Evolutionary conservation across 1,139 yeast genomes (phyloP).

Genomic region (Saccharomycopsis hybrid): DNA sequence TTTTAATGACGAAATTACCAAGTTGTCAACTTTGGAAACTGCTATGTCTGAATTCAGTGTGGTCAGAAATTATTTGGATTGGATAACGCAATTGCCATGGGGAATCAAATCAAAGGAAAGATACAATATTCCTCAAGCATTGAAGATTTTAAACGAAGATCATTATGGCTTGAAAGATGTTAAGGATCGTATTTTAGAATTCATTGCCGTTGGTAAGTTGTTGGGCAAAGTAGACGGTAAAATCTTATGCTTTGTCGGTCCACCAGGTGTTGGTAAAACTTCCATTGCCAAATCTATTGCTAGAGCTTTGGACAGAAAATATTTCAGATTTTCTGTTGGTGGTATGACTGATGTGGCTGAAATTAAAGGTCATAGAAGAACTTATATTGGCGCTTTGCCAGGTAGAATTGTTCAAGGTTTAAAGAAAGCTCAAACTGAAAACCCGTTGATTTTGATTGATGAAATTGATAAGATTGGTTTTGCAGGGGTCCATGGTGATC

Average conservation of each 20-base stretch:
- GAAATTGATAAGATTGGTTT: slow-evolving; percentile 85
- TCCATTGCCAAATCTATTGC: slow-evolving; percentile 94
- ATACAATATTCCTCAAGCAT: slow-evolving; percentile 70
- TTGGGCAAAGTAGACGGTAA: slow-evolving; percentile 90
- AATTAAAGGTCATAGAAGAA: slow-evolving; percentile 94
- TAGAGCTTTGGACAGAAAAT: slow-evolving; percentile 75
- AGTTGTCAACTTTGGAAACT: slow-evolving; percentile 62
- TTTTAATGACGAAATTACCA: slow-evolving; percentile 78
- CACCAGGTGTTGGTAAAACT: slow-evolving; percentile 98
- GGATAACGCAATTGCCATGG: slow-evolving; percentile 95
- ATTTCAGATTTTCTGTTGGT: slow-evolving; percentile 91
- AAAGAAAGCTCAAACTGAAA: slow-evolving; percentile 82
- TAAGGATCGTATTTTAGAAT: slow-evolving; percentile 72
- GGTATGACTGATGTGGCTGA: slow-evolving; percentile 96
- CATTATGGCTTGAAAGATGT: slow-evolving; percentile 80
- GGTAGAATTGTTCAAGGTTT: slow-evolving; percentile 88
- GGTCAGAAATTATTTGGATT: slow-evolving; percentile 82
- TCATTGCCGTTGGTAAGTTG: slow-evolving; percentile 75
- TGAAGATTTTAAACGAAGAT: slow-evolving; percentile 63
- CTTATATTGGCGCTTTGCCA: slow-evolving; percentile 94
- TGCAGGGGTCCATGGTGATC: slow-evolving; percentile 72
- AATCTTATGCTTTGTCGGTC: slow-evolving; percentile 91
- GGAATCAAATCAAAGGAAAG: slow-evolving; percentile 77
- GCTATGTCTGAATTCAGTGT: slow-evolving; percentile 84
- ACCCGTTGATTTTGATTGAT: slow-evolving; percentile 87